Conservation (phyloP, 1,284 basidiomycete species). For the Ceratobasidium sp. region DNA sequence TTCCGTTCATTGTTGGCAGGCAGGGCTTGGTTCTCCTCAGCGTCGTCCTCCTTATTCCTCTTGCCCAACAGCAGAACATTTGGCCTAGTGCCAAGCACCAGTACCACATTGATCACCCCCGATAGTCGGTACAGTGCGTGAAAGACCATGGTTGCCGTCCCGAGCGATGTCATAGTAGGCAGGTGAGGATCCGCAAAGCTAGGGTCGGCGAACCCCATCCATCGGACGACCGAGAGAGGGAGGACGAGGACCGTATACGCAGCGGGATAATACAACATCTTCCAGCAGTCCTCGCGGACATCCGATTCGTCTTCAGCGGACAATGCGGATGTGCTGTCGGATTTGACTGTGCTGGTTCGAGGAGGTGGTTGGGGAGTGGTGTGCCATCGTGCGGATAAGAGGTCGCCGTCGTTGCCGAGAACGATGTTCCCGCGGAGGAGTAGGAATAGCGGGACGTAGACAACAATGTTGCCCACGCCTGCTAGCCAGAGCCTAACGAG, state of each 20-base stretch:
- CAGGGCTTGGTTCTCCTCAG: background rate
- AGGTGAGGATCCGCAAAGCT: background rate
- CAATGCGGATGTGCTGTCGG: constrained; percentile 1
- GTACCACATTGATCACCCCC: constrained; percentile 46
- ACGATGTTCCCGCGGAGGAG: constrained; percentile 47
- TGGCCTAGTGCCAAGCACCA: constrained; percentile 46
- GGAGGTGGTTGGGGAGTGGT: background rate
- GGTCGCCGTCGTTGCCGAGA: constrained; percentile 21
- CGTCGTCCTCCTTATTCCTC: background rate
- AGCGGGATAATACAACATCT: constrained; percentile 48
- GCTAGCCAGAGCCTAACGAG: constrained; percentile 44
- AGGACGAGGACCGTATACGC: constrained; percentile 47
- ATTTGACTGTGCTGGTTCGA: constrained; percentile 17
- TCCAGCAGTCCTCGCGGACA: constrained; percentile 43
- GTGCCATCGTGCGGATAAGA: background rate
- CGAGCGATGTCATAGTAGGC: constrained; percentile 26
- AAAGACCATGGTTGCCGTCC: constrained; percentile 37
- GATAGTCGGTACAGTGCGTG: constrained; percentile 45
- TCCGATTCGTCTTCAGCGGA: constrained; percentile 22
- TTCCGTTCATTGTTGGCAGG: background rate
- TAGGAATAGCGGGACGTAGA: constrained; percentile 48
- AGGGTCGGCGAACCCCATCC: constrained; percentile 26
- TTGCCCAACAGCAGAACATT: constrained; percentile 48
- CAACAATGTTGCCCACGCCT: constrained; percentile 44
- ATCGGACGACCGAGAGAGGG: constrained; percentile 45